A percentile compares a stretch with the other conserved stretches of the same genome.
Conservation (phyloP, 139 green algal species). For the Chlorella sp. region DNA sequence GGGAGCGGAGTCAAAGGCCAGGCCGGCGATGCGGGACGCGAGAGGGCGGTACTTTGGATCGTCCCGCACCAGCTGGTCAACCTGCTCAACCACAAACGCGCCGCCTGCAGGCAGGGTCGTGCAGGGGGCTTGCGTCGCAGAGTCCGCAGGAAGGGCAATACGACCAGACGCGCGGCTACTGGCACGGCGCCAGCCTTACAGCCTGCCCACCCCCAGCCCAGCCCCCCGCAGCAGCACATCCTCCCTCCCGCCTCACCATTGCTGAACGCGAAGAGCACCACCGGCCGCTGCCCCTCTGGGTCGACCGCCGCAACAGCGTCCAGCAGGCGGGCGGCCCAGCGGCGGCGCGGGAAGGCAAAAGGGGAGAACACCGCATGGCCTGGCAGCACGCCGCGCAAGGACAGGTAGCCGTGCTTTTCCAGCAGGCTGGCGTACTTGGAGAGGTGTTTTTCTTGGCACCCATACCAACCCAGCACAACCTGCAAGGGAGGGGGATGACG, state of each 20-base stretch:
- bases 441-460: neutral
- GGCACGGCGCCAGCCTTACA: too few species aligned
- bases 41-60: neutral
- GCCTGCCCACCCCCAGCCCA: neutral
- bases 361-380: constrained; percentile 25
- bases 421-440: constrained; percentile 25
- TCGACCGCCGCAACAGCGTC: neutral
- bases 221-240: too few species aligned
- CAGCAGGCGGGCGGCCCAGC: constrained; percentile 19
- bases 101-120: neutral
- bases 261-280: constrained; percentile 40
- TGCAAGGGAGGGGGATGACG: neutral
- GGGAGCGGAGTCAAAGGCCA: constrained; percentile 1
- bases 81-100: constrained; percentile 24
- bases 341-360: neutral
- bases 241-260: constrained; percentile 28
- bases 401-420: neutral
- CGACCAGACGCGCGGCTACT: too few species aligned
- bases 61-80: constrained; percentile 8
- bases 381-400: constrained; percentile 15
- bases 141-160: too few species aligned
- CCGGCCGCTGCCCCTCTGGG: neutral
- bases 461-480: constrained; percentile 30
- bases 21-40: neutral
- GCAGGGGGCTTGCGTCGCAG: too few species aligned